phyloP scores from a whole-genome alignment of 305 asterid species.

The Petunia hybrid region DNA sequence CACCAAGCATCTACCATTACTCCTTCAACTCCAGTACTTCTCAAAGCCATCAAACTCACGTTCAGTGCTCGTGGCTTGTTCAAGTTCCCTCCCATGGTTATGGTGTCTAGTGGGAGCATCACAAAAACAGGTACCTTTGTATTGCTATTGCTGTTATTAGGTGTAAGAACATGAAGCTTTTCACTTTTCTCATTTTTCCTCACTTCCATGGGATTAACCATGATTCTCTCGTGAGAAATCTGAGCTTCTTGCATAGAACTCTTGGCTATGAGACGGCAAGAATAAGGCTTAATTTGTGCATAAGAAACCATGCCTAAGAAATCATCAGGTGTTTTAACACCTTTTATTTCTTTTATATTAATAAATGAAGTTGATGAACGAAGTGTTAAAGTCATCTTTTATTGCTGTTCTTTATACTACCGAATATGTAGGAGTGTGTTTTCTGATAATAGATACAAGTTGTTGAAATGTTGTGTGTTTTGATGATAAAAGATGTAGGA shows the following conservation, averaged over 20 bases:
- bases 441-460: too few relatives aligned
- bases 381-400: conserved; percentile 69
- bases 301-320: conserved; percentile 57
- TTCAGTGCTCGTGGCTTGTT: conserved; percentile 80
- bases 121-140: conserved; percentile 79
- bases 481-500: conserved; percentile 39
- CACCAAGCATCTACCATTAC: conserved; percentile 98
- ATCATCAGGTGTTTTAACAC: conserved; percentile 59
- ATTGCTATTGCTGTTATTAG: conserved; percentile 45
- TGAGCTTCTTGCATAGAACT: conserved; percentile 59
- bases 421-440: conserved; percentile 35
- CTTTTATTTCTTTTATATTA: conserved; percentile 59
- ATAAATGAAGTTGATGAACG: conserved; percentile 72
- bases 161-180: conserved; percentile 57
- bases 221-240: conserved; percentile 44
- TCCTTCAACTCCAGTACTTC: conserved; percentile 87
- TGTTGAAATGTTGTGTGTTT: not conserved
- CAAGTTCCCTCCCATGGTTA: conserved; percentile 65
- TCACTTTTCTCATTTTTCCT: conserved; percentile 49
- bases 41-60: conserved; percentile 89
- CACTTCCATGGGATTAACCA: conserved; percentile 40
- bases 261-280: conserved; percentile 54
- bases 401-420: conserved; percentile 6
- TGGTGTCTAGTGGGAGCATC: conserved; percentile 91
- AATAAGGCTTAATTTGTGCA: conserved; percentile 52